Base-by-base conservation (phyloP, 805 yeast species). In the Suhomyces canberraensis region DNA sequence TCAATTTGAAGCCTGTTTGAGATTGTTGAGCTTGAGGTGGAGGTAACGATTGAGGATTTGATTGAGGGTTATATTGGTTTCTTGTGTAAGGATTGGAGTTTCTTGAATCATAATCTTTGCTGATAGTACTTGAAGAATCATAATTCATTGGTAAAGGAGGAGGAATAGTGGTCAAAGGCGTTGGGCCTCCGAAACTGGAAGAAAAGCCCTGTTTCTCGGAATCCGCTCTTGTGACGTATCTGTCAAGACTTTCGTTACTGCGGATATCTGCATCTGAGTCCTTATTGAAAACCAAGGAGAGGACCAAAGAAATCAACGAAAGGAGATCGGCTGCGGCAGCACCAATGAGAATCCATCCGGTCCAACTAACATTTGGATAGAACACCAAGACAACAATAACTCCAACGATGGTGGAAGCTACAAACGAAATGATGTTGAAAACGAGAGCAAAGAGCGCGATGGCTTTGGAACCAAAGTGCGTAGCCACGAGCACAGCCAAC, bases 271-370 rank as follows among this genome's bases (percentile, higher is more conserved):
- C 24, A 2, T 29, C 11, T 14, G 31, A 16, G 25, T 36, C 33
- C 11, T 24, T 26, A 30, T 32, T 30, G 21, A 36, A 19, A 11
- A 18, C 29, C 30, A 32, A 33, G 11, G 42, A 25, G 13, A 64
- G 39, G 33, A 75, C 66, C 20, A 75, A 61, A 28, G 78, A 55
- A 4, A 84, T 75, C 2, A 81, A 41, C 2, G 79, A 59, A 2
- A 78, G 36, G 40, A 84, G 60, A 37, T 71, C 69, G 36, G 79
- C 58, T 0, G 69, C 81, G 9, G 85, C 82, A 3, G 86, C 73
- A 1, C 83, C 88, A 19, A 84, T 71, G 50, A 81, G 65, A 22
- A 81, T 54, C 90, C 91, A 84, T 7, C 81, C 70, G n/a, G 79
- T 70, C 90, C 90, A 84, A 5, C 69, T 60, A 13, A 81, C 68